Percentiles rank a stretch among this genome's conserved stretches.
Evolutionary conservation across 2,329 filamentous ascomycete species (phyloP).

Genomic region (Chaetomiaceae sp.): DNA sequence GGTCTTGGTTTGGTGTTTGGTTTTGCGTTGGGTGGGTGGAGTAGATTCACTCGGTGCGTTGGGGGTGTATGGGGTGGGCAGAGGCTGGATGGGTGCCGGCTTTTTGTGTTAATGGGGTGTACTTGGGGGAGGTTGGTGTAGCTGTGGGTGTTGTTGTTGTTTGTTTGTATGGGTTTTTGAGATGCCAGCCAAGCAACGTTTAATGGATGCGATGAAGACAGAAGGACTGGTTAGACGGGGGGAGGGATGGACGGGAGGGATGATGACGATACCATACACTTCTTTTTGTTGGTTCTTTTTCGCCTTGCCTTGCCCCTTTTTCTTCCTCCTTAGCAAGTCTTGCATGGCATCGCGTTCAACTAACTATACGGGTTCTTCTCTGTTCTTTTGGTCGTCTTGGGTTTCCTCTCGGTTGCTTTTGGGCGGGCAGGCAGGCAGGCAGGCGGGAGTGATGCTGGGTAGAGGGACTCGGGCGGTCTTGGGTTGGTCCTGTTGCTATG

Average conservation of each 20-base stretch:
- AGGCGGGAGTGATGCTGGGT: not conserved
- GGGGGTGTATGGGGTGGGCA: too few relatives aligned
- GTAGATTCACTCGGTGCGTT: not conserved
- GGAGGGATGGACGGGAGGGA: not conserved
- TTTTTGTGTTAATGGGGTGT: too few relatives aligned
- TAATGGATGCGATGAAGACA: too few relatives aligned
- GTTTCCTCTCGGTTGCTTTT: not conserved
- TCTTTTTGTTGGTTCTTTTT: conserved; percentile 4
- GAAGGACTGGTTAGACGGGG: too few relatives aligned
- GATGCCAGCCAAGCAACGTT: too few relatives aligned
- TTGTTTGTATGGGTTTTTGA: too few relatives aligned
- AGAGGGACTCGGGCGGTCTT: too few relatives aligned
- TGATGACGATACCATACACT: conserved; percentile 23
- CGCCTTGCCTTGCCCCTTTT: not conserved
- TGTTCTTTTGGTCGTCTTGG: not conserved
- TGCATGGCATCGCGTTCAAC: conserved; percentile 11
- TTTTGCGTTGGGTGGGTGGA: not conserved
- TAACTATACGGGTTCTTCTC: not conserved
- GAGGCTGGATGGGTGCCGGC: too few relatives aligned
- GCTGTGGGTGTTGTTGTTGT: too few relatives aligned
- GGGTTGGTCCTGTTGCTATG: too few relatives aligned
- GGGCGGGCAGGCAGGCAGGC: not conserved
- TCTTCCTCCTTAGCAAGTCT: not conserved
- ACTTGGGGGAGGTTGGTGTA: too few relatives aligned
- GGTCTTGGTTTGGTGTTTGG: not conserved